These are phyloP conservation scores for Syzygium oleosum DNA, from an alignment of 345 rosid genomes.

Conservation along the genomic window DNA sequence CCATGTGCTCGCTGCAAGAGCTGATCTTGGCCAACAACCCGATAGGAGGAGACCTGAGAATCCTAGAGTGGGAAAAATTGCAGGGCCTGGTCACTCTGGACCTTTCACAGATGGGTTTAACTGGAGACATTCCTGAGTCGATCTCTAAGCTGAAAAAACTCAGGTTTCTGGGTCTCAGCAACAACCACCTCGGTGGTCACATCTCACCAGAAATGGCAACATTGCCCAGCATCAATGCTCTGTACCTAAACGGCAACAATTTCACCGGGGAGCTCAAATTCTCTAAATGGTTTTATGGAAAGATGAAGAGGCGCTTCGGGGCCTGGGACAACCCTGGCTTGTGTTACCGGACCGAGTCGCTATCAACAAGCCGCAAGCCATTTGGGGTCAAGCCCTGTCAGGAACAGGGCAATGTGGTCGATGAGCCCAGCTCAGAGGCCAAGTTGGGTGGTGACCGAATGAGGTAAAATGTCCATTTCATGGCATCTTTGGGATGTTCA, in stretches of 20 bases:
- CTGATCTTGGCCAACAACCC: slow-evolving; percentile 56
- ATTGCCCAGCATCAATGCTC: slow-evolving; percentile 50
- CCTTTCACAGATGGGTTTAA: slow-evolving; percentile 44
- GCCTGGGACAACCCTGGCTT: slow-evolving; percentile 83
- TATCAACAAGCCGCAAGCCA: slow-evolving; percentile 35
- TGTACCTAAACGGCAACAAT: slow-evolving; percentile 74
- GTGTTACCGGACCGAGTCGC: slow-evolving; percentile 38
- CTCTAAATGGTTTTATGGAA: slow-evolving; percentile 43
- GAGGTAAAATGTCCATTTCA: slow-evolving; percentile 16
- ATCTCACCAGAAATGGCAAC: slow-evolving; percentile 46
- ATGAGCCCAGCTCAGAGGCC: slow-evolving; percentile 21
- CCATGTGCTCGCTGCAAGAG: slow-evolving; percentile 57
- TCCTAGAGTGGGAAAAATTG: slow-evolving; percentile 45
- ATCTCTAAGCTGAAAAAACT: slow-evolving; percentile 50
- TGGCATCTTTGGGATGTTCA: slow-evolving; percentile 34
- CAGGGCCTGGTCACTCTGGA: slow-evolving; percentile 55
- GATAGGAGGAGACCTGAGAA: slow-evolving; percentile 41
- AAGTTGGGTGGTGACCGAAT: slow-evolving; percentile 11
- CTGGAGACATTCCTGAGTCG: slow-evolving; percentile 58
- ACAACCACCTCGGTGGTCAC: slow-evolving; percentile 60
- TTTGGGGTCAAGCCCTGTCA: slow-evolving; percentile 66
- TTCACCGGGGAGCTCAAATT: slow-evolving; percentile 70
- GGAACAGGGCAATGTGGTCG: slow-evolving; percentile 9
- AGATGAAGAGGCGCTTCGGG: slow-evolving; percentile 75
- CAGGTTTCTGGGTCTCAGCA: slow-evolving; percentile 67